phyloP scores from a whole-genome alignment of 1,139 yeast genomes.

The Yamadazyma aaseri region DNA sequence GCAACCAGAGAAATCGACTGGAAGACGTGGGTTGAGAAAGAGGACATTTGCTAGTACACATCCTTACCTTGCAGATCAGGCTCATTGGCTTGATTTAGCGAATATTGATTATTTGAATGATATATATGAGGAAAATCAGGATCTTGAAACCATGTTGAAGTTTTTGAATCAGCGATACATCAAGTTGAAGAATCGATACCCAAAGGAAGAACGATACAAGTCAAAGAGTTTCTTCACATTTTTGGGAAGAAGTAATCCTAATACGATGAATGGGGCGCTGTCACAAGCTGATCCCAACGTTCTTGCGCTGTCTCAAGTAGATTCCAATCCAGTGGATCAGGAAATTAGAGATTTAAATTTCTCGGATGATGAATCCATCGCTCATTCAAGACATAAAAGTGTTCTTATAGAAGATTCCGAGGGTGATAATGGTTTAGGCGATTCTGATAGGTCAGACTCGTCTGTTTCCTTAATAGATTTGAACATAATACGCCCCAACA shows the following conservation, averaged over 20 bases:
- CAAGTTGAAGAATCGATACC: slow-evolving; percentile 30
- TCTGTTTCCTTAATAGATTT: slow-evolving; percentile 5
- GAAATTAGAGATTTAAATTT: not conserved
- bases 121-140: slow-evolving; percentile 33
- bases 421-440: slow-evolving; percentile 5
- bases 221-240: slow-evolving; percentile 35
- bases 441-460: slow-evolving; percentile 6
- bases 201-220: slow-evolving; percentile 40
- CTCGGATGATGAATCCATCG: slow-evolving; percentile 8
- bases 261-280: slow-evolving; percentile 7
- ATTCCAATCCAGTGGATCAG: not conserved
- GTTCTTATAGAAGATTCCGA: slow-evolving; percentile 10
- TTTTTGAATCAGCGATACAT: slow-evolving; percentile 37
- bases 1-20: not conserved
- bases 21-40: slow-evolving; percentile 37
- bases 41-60: slow-evolving; percentile 47
- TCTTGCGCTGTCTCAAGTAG: slow-evolving; percentile 1
- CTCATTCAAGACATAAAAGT: slow-evolving; percentile 3
- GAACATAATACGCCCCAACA: not conserved
- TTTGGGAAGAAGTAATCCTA: slow-evolving; percentile 11
- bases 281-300: slow-evolving; percentile 9
- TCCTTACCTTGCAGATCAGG: slow-evolving; percentile 49
- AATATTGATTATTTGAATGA: slow-evolving; percentile 37
- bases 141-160: slow-evolving; percentile 34
- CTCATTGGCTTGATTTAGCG: slow-evolving; percentile 44